A percentile compares a stretch with the other conserved stretches of the same genome.
phyloP scores from a whole-genome alignment of 2,329 filamentous ascomycete species.

The Karstenula rhodostoma region DNA sequence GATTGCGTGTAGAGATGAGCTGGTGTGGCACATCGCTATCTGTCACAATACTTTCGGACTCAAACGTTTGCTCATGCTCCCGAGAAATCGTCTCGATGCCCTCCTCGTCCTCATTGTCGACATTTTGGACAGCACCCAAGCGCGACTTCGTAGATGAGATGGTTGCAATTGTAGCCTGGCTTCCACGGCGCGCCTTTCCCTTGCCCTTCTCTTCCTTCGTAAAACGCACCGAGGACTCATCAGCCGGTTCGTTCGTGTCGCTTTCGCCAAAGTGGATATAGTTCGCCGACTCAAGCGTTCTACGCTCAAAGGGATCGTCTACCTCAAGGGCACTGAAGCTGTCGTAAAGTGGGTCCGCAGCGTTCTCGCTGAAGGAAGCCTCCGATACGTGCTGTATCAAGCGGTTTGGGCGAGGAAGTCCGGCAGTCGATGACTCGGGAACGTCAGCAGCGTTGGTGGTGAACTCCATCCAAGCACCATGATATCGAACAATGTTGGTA shows the following conservation, averaged over 20 bases:
- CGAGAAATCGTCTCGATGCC: constrained; percentile 59
- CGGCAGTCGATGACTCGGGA: constrained; percentile 12
- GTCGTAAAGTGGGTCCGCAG: constrained; percentile 22
- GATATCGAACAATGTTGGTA: constrained; percentile 72
- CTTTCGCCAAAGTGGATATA: constrained; percentile 44
- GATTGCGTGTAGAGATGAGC: constrained; percentile 27
- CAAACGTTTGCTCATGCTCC: constrained; percentile 31
- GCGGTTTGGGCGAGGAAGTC: constrained; percentile 28
- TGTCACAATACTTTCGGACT: constrained; percentile 41
- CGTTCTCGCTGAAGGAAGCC: constrained; percentile 21
- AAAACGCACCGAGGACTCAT: constrained; percentile 20
- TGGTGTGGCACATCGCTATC: constrained; percentile 47
- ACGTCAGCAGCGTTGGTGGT: constrained; percentile 26
- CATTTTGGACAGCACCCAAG: constrained; percentile 49
- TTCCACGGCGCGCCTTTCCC: constrained; percentile 35
- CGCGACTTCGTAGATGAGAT: constrained; percentile 52
- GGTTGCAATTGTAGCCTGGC: constrained; percentile 50
- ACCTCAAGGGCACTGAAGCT: constrained; percentile 28
- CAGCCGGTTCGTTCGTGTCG: constrained; percentile 24
- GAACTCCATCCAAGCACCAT: constrained; percentile 69
- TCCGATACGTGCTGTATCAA: constrained; percentile 34
- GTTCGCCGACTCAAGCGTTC: constrained; percentile 24
- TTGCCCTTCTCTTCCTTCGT: constrained; percentile 38
- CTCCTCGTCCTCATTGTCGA: constrained; percentile 52
- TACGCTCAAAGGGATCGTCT: constrained; percentile 25